Conservation (phyloP, 495 filamentous ascomycete species). For the Entonaema liquescens region DNA sequence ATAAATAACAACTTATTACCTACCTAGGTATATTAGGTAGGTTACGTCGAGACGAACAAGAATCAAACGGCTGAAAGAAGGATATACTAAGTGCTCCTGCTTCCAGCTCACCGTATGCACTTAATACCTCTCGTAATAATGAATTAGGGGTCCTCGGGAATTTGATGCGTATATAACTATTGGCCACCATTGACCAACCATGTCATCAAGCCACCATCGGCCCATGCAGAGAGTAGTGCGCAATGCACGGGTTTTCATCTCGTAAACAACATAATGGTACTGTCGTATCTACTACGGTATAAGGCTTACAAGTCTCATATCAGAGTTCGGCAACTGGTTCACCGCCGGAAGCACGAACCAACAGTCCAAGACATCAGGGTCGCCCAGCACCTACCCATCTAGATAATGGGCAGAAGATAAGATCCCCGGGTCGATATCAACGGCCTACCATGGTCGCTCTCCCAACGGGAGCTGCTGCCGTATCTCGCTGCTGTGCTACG, state of each 20-base stretch:
- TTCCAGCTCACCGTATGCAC: not conserved
- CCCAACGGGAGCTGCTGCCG: not conserved
- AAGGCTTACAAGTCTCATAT: not conserved
- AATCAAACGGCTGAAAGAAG: not conserved
- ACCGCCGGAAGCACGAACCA: conserved; percentile 8
- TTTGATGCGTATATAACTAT: not conserved
- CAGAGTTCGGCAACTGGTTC: conserved; percentile 12
- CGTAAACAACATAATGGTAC: not conserved
- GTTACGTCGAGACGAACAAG: not conserved
- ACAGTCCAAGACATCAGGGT: not conserved
- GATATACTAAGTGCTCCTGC: not conserved
- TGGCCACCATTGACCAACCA: conserved; percentile 1
- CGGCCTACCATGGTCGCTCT: not conserved
- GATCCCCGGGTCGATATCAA: conserved; percentile 8
- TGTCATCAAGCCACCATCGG: not conserved
- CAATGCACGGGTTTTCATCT: not conserved
- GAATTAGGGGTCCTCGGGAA: conserved; percentile 9
- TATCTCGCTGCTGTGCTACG: conserved; percentile 2
- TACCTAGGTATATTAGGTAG: not conserved
- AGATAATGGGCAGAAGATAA: conserved; percentile 15
- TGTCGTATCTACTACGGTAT: not conserved
- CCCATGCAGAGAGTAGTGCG: not conserved
- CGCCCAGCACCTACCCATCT: not conserved
- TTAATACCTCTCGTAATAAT: not conserved
- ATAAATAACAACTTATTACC: too few species aligned